Evolutionary conservation across 768 basidiomycete genomes (phyloP).

Genomic region (Flagelloscypha sp.): DNA sequence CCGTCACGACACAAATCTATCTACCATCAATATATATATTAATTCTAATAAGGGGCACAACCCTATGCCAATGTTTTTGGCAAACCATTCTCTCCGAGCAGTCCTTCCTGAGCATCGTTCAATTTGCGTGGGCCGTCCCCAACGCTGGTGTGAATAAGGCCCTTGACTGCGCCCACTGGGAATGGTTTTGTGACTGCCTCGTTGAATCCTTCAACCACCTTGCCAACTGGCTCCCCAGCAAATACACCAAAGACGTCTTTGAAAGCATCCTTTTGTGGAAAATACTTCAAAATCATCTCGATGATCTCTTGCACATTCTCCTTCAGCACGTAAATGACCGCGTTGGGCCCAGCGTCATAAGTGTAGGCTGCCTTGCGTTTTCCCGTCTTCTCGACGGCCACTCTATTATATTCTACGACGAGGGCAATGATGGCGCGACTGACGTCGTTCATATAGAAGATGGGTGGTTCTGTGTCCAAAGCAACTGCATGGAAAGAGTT

Average conservation of each 20-base stretch:
- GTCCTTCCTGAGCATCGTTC: constrained; percentile 41
- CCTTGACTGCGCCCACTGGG: constrained; percentile 72
- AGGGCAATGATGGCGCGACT: constrained; percentile 86
- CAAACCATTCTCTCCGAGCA: constrained; percentile 62
- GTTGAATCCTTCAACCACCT: constrained; percentile 68
- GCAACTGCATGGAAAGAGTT: constrained; percentile 99
- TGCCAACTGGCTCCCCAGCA: constrained; percentile 34
- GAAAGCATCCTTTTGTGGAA: constrained; percentile 77
- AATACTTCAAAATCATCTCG: constrained; percentile 68
- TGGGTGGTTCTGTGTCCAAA: constrained; percentile 94
- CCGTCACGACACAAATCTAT: too few species aligned
- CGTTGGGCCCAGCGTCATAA: constrained; percentile 98
- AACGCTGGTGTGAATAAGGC: constrained; percentile 85
- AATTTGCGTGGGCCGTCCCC: constrained; percentile 85
- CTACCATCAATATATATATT: too few species aligned
- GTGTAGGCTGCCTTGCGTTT: constrained; percentile 90
- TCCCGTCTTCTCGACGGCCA: constrained; percentile 46
- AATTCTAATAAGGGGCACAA: too few species aligned
- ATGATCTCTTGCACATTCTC: constrained; percentile 75
- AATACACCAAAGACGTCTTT: constrained; percentile 69
- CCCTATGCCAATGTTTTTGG: constrained; percentile 47
- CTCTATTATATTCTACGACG: constrained; percentile 88
- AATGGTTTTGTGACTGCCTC: constrained; percentile 64
- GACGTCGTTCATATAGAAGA: constrained; percentile 99
- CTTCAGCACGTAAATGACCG: constrained; percentile 86